A percentile compares a stretch with the other conserved stretches of the same genome.
phyloP scores from a whole-genome alignment of 2,329 filamentous ascomycete species.

The Fusarium hainanense region DNA sequence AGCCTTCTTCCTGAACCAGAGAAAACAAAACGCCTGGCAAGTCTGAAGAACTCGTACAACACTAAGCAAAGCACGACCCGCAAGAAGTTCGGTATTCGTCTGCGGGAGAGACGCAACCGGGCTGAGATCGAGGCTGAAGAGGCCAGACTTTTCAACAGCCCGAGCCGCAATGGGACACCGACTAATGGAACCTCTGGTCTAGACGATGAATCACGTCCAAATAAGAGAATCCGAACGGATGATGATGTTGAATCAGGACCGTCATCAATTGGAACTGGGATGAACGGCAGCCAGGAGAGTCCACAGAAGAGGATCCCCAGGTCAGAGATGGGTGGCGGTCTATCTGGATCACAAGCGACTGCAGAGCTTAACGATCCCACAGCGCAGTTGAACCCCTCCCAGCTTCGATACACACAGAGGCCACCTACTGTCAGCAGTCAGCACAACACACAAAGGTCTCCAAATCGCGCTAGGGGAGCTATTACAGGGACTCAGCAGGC shows the following conservation, averaged over 20 bases:
- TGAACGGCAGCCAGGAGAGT: slow-evolving; percentile 17
- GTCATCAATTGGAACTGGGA: neutral
- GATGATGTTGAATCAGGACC: slow-evolving; percentile 9
- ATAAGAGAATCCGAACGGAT: slow-evolving; percentile 44
- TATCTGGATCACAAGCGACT: slow-evolving; percentile 51
- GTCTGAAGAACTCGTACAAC: slow-evolving; percentile 63
- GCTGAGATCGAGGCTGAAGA: slow-evolving; percentile 60
- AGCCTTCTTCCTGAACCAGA: slow-evolving; percentile 51
- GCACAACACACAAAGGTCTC: slow-evolving; percentile 1
- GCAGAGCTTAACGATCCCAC: slow-evolving; percentile 54
- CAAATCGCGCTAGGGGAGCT: neutral
- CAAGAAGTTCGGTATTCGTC: slow-evolving; percentile 67
- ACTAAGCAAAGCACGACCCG: slow-evolving; percentile 68
- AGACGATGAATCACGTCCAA: slow-evolving; percentile 19
- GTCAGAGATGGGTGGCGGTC: slow-evolving; percentile 52
- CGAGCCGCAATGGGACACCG: slow-evolving; percentile 23
- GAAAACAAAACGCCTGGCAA: slow-evolving; percentile 51
- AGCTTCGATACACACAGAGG: slow-evolving; percentile 30
- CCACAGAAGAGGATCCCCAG: slow-evolving; percentile 47
- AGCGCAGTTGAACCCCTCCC: slow-evolving; percentile 35
- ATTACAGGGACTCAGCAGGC: slow-evolving; percentile 39
- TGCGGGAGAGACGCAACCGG: slow-evolving; percentile 61
- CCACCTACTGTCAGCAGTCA: neutral
- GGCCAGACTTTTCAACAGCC: slow-evolving; percentile 49
- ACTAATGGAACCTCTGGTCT: slow-evolving; percentile 6